Base-by-base conservation (phyloP, 2,329 filamentous ascomycete genomes). In the Zasmidium angulare region DNA sequence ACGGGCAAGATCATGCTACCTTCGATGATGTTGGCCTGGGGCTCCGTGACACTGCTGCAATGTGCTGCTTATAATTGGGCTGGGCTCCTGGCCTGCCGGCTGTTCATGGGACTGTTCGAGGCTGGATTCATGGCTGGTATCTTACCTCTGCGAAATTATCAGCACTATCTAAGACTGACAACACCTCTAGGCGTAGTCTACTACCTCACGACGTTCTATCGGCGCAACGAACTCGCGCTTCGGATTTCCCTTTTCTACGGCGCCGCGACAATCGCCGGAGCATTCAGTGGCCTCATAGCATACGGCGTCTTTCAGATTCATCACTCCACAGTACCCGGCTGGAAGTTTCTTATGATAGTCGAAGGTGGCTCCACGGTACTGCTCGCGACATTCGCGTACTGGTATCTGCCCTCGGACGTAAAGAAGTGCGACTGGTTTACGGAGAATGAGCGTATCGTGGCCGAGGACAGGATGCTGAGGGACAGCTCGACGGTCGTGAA, bases 161-260 rank as follows among this genome's bases (percentile, higher is more conserved):
- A 43, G n/a, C 36, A 7, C 36, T 43, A 17, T 19, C 4, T 43
- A 7, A n/a, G n/a, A 17, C 36, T 43, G 88, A n/a, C 66, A 68
- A 65, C 85, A 0, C 87, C 90, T 68, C 80, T 81, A 1, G 87
- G 83, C 1, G 87, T 89, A 19, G 86, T 86, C 60, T 86, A 86
- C 72, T 86, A 86, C 61, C 71, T 79, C 51, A 80, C 78, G 0
- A 77, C 76, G 1, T 91, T 91, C 72, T 91, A 91, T 71, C 83
- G 87, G 14, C 82, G 89, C 56, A 85, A 84, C 31, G 89, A 91
- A 71, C 81, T 91, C 2, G 88, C 88, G 3, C 79, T 88, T 9
- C 84, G 89, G 2, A 78, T 91, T 1, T 88, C 88, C 31, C 77
- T 91, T 59, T 91, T 91, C 76, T 93, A 92, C 66, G 89, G 89